Conservation (phyloP, 441 rosid species). For the Cnidoscolus chayamansa region DNA sequence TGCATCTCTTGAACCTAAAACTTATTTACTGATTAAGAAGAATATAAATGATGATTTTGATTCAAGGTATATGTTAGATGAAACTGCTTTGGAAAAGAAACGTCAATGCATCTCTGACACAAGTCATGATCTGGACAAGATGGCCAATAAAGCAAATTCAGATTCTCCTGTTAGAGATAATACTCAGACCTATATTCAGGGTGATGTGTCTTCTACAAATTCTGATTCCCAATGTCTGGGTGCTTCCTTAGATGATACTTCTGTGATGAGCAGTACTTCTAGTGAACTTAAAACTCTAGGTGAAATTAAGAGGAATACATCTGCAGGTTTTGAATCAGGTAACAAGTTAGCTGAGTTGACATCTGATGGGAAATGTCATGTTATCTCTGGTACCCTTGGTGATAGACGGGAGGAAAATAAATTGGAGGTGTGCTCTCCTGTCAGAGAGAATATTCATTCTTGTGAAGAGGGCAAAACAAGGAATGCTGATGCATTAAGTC, state of each 20-base stretch:
- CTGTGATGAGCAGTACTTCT: conserved; percentile 7
- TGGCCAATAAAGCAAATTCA: conserved; percentile 18
- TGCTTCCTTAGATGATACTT: conserved; percentile 9
- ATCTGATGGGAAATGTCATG: conserved; percentile 12
- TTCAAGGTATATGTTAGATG: conserved; percentile 28
- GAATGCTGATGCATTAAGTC: conserved; percentile 21
- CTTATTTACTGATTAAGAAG: conserved; percentile 22
- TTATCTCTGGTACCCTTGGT: conserved; percentile 18
- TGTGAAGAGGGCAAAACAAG: conserved; percentile 22
- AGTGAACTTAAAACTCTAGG: conserved; percentile 12
- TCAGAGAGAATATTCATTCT: conserved; percentile 14
- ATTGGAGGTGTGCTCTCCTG: conserved; percentile 22
- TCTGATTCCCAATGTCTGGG: background rate
- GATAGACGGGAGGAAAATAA: conserved; percentile 23
- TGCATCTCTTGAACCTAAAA: conserved; percentile 29
- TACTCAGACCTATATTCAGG: conserved; percentile 16
- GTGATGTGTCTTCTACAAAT: conserved; percentile 14
- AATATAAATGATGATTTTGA: conserved; percentile 21
- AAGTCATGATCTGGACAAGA: conserved; percentile 17
- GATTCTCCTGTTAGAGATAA: conserved; percentile 23
- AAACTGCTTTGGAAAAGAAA: conserved; percentile 24
- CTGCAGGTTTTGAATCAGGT: conserved; percentile 24
- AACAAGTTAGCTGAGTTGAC: conserved; percentile 30
- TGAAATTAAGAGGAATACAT: conserved; percentile 12
- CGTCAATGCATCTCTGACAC: conserved; percentile 7